These are phyloP conservation scores for Phyllostachys edulis DNA, from an alignment of 176 grass and related monocot genomes.

Conservation along the genomic window DNA sequence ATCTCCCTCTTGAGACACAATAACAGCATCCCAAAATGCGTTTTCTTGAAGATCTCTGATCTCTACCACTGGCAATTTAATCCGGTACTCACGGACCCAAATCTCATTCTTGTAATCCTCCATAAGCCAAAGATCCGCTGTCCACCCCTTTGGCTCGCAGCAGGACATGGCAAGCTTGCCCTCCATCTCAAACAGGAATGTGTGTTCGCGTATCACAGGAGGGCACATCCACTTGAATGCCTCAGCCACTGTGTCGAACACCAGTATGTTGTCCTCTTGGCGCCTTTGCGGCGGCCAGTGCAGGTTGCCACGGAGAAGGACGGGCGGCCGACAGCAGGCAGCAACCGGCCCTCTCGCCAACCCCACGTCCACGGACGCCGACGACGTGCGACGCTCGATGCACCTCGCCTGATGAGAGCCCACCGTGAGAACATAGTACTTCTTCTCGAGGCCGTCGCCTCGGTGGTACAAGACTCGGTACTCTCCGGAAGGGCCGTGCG, in stretches of 20 bases:
- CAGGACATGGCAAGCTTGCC: slow-evolving; percentile 11
- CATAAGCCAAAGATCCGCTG: neutral
- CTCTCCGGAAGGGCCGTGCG: neutral
- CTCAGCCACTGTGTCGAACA: slow-evolving; percentile 18
- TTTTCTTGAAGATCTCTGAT: no score
- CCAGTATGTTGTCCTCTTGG: neutral
- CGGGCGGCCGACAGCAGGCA: neutral
- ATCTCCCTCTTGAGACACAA: slow-evolving; percentile 2
- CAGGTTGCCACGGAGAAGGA: neutral
- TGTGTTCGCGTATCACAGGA: neutral
- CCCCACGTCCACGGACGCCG: neutral
- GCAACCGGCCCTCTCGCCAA: neutral
- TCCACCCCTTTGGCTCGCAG: neutral
- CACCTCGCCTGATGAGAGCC: neutral
- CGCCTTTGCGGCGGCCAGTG: slow-evolving; percentile 5
- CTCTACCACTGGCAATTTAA: neutral
- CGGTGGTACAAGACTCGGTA: slow-evolving; percentile 34
- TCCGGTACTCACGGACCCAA: neutral
- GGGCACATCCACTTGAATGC: slow-evolving; percentile 10
- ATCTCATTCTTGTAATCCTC: neutral
- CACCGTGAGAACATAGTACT: slow-evolving; percentile 27
- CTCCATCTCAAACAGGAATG: neutral
- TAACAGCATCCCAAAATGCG: neutral
- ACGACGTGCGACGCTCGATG: neutral
- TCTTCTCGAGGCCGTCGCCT: neutral